A percentile compares a stretch with the other conserved stretches of the same genome.
Conservation (phyloP, 148 eudicot species). For the Spergularia bocconei region DNA sequence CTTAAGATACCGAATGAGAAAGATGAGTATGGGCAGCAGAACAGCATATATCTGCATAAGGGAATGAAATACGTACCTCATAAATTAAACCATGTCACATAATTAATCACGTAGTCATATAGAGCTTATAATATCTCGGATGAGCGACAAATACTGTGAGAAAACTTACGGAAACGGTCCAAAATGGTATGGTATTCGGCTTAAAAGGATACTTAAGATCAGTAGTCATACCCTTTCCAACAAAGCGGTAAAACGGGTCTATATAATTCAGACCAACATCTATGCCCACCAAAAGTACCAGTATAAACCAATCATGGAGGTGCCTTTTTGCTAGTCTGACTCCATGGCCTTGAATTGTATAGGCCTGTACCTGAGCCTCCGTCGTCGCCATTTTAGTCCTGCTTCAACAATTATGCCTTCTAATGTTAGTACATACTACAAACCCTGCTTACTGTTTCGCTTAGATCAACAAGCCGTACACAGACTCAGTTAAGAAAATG, state of each 20-base stretch:
- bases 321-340: slow-evolving; percentile 54
- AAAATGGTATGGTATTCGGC: slow-evolving; percentile 61
- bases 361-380: slow-evolving; percentile 40
- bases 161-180: slow-evolving; percentile 75
- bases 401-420: background rate
- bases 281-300: slow-evolving; percentile 48
- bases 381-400: slow-evolving; percentile 23
- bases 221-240: slow-evolving; percentile 76
- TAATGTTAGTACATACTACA: background rate
- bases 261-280: slow-evolving; percentile 44
- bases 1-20: slow-evolving; percentile 47
- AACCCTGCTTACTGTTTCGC: background rate
- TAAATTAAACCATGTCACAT: background rate
- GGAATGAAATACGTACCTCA: background rate
- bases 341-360: slow-evolving; percentile 63
- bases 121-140: background rate
- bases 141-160: background rate
- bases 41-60: slow-evolving; percentile 51
- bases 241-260: slow-evolving; percentile 73
- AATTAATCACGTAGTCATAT: background rate
- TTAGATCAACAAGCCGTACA: background rate
- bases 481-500: background rate
- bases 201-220: slow-evolving; percentile 74
- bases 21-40: slow-evolving; percentile 56
- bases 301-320: slow-evolving; percentile 74